phyloP scores from a whole-genome alignment of 495 filamentous ascomycete species.

The Neurospora sp. region DNA sequence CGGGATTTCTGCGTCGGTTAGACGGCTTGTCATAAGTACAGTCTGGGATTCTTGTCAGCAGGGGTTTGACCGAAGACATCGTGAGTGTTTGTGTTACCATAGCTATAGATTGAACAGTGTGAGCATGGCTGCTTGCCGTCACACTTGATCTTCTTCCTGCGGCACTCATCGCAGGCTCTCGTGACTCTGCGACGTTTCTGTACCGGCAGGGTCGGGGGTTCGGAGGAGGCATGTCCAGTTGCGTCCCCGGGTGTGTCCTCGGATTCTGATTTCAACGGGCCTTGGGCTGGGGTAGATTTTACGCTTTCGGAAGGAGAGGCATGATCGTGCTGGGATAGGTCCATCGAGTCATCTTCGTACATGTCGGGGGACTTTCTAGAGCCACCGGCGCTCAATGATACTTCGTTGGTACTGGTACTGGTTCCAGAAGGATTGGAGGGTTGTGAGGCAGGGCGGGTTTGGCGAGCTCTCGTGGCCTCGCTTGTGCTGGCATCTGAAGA shows the following conservation, averaged over 20 bases:
- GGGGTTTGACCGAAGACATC: background rate
- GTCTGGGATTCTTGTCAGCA: conserved; percentile 47
- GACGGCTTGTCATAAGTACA: conserved; percentile 98
- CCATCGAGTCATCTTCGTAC: conserved; percentile 27
- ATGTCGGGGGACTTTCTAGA: conserved; percentile 17
- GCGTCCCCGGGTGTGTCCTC: conserved; percentile 11
- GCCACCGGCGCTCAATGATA: conserved; percentile 3
- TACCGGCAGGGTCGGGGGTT: conserved; percentile 41
- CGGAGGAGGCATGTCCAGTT: conserved; percentile 7
- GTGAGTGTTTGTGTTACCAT: conserved; percentile 53
- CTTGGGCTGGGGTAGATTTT: conserved; percentile 9
- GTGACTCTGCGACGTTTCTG: conserved; percentile 88
- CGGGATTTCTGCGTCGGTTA: conserved; percentile 86
- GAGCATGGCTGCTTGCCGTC: conserved; percentile 97
- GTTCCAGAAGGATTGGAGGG: conserved; percentile 13
- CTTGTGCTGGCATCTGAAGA: conserved; percentile 5
- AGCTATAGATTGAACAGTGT: conserved; percentile 95
- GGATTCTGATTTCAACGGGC: conserved; percentile 16
- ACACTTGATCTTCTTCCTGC: conserved; percentile 97
- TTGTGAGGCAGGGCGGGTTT: conserved; percentile 14
- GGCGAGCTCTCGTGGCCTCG: conserved; percentile 6
- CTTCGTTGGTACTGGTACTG: conserved; percentile 9
- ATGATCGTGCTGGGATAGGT: conserved; percentile 21
- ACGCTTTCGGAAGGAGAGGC: conserved; percentile 22
- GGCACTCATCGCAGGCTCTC: conserved; percentile 89